Evolutionary conservation across 345 rosid species (phyloP), one percentile per base, ranked within the genome.

Genomic region (sweet orange (Citrus sinensis)): DNA sequence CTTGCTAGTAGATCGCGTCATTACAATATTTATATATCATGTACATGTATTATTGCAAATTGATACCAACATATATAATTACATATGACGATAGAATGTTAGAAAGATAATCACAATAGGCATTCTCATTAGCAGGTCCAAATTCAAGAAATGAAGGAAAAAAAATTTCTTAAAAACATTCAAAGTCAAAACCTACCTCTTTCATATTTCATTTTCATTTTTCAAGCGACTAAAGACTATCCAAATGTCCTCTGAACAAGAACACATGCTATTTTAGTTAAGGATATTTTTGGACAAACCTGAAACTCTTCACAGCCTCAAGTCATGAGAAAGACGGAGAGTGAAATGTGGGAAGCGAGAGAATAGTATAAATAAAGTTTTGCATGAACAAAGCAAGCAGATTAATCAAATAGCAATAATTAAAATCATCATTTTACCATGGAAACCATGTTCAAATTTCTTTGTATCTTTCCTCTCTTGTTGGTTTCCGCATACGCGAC

Each of bases 381-480:
- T 22, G 24, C 24, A 1, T 11, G 25, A 8, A 37, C 9, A 11
- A 19, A 39, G 14, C 2, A 46, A 24, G 20, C 5, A 29, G 6
- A 29, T 34, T 29, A 9, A 16, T 10, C 40, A 3, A 46, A 20
- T 6, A 37, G 14, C n/a, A 59, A 25, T 25, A 59, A 59, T 1
- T n/a, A 46, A 46, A 13, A 46, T 46, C 51, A 11, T 16, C 71
- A 39, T 20, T 67, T 24, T 67, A 22, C 71, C 2, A 32, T 72
- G 29, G 75, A 39, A 32, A 14, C 6, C 16, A 9, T 56, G 49
- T 60, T 78, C 7, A 84, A 55, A 11, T 1, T 70, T 29, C 67
- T 81, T 17, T 71, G 2, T 9, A 4, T 76, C 56, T 73, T 85
- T 37, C 80, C 83, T 20, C 78, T 85, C 37, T 71, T 85, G 7